A percentile compares a stretch with the other conserved stretches of the same genome.
Conservation (phyloP, 2,329 filamentous ascomycete species). For the Hypoxylon sp. region DNA sequence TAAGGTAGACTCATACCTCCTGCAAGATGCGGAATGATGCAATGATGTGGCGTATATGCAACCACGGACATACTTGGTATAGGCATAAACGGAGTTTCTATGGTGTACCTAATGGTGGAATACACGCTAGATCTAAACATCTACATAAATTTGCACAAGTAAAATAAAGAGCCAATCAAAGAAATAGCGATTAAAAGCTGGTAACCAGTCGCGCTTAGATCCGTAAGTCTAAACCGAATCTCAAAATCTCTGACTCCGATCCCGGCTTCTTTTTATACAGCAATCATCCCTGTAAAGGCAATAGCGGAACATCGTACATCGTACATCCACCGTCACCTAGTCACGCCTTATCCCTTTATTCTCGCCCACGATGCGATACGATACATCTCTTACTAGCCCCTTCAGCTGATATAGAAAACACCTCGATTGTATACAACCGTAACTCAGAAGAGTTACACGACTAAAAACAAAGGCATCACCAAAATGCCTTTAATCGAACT, state of each 20-base stretch:
- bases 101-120: neutral
- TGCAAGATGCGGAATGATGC: constrained; percentile 6
- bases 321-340: neutral
- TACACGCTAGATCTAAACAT: neutral
- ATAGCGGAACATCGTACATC: neutral
- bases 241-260: constrained; percentile 46
- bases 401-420: neutral
- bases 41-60: constrained; percentile 1
- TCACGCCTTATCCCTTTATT: neutral
- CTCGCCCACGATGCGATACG: neutral
- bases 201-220: neutral
- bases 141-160: too few species aligned
- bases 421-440: neutral
- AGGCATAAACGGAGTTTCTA: neutral
- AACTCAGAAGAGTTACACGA: neutral
- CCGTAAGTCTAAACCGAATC: constrained; percentile 4
- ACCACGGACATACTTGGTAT: neutral
- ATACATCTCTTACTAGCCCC: neutral
- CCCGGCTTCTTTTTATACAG: constrained; percentile 37
- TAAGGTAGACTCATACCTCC: too few species aligned
- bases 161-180: constrained; percentile 17
- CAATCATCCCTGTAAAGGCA: constrained; percentile 8
- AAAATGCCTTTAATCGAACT: constrained; percentile 64
- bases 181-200: constrained; percentile 3
- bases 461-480: neutral